phyloP scores from a whole-genome alignment of 164 flowering plant species.

The Vitis amurensis region DNA sequence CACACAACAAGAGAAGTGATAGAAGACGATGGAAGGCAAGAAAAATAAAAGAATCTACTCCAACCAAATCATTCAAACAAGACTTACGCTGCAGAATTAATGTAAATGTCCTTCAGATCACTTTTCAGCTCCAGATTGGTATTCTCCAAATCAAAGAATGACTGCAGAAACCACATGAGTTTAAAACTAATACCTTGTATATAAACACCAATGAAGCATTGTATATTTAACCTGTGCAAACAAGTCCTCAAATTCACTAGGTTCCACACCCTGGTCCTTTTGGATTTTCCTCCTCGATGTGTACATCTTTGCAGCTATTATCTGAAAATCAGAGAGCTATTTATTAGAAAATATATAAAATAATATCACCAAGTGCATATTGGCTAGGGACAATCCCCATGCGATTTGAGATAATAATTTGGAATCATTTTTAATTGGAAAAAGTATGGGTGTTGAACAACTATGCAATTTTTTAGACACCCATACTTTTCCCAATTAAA shows the following conservation, averaged over 20 bases:
- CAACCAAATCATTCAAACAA: neutral
- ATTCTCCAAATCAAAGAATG: conserved; percentile 72
- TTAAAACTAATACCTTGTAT: neutral
- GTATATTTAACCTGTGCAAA: conserved; percentile 64
- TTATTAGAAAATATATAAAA: too few relatives aligned
- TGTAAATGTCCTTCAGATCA: conserved; percentile 76
- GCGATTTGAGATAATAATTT: too few relatives aligned
- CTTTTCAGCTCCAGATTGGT: conserved; percentile 65
- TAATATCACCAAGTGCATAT: too few relatives aligned
- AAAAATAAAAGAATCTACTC: neutral
- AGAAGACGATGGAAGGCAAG: too few relatives aligned
- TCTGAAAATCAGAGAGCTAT: too few relatives aligned
- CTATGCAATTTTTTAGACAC: too few relatives aligned
- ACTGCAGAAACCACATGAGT: conserved; percentile 34
- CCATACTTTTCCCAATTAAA: too few relatives aligned
- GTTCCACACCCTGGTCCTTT: conserved; percentile 65
- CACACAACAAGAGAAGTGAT: neutral
- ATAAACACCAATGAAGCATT: neutral
- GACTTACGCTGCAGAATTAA: conserved; percentile 68
- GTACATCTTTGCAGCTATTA: conserved; percentile 45
- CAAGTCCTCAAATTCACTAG: conserved; percentile 64
- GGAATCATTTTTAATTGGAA: too few relatives aligned
- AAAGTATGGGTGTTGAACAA: too few relatives aligned
- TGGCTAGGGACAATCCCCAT: too few relatives aligned
- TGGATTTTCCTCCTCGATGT: conserved; percentile 58